Base-by-base conservation (phyloP, 2,329 filamentous ascomycete species). In the Microdochium trichocladiopsis region DNA sequence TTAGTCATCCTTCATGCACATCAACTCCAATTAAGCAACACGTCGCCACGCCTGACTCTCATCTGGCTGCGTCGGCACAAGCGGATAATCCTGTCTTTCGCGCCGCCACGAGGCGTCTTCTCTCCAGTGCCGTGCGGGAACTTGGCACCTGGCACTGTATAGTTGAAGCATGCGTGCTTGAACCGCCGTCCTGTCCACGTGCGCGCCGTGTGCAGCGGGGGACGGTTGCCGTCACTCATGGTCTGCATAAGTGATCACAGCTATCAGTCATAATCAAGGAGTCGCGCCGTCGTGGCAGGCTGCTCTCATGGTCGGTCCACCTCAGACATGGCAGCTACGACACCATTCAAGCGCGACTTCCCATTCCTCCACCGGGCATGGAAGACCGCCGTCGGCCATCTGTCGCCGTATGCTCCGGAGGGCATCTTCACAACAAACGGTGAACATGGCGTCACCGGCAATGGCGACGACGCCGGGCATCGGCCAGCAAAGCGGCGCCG, bases 331-430 rank as follows among this genome's bases (percentile, higher is more conserved):
- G 74, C 75, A 62, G 66, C 69, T 60, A 68, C 70, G 61, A 70
- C 66, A 62, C 69, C 70, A 56, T 74, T 69, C 61, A 71, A 72
- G 66, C 73, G 74, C 67, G 72, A 69, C 59, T 68, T 75, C 52
- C 77, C 79, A 55, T 82, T 77, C 64, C 73, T 81, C 54, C 75
- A 79, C 58, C 74, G 78, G 63, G 79, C 76, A 62, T 80, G 75
- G 76, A 69, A 74, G 56, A 72, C 68, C 55, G 72, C 71, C 48
- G 66, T 78, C 62, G 72, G 72, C 54, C 68, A 72, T 55, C 67
- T 64, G 36, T 58, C 62, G 24, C 55, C 67, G 58, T 71, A 75
- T 60, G 61, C 63, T 54, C 77, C 77, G 73, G 74, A 74, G 50
- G 72, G 67, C 60, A 72, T 71, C 53, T 57, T 69, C 14, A 72